Evolutionary conservation across 176 grass and related monocot species (phyloP), one percentile per base, ranked within the genome.

Genomic region (Oryza nivara): DNA sequence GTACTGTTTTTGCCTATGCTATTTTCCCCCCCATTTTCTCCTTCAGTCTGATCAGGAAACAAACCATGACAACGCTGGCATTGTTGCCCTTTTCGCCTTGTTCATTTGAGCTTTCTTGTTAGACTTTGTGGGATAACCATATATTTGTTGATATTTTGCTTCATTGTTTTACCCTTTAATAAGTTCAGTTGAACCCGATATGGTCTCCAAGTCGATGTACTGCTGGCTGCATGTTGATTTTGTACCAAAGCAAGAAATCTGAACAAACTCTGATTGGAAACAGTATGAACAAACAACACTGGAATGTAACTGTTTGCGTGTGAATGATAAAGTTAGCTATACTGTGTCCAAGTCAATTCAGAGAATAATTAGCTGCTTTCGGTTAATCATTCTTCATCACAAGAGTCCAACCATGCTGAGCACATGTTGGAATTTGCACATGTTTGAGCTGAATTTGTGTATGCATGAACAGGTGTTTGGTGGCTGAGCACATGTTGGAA

Each of bases 141-240:
- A 3, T 26, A 11, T 76, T 14, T 68, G 54, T 32, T 32, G 72
- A 75, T 76, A 54, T 68, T 40, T 68, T 44, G 30, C 73, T 84
- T 38, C 72, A 41, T 76, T 43, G 45, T 70, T 35, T 76, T 32
- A 32, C 30, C 30, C 30, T 32, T 32, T 0, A 32, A 32, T 32
- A 32, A 32, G 30, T 32, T 32, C 0, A 32, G 30, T 52, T 19
- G 80, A 60, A 82, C 13, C 15, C 26, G 28, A 10, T 52, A 51
- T 34, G 60, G 2, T 32, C 14, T 10, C 14, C 3, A 38, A 58
- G 19, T 9, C 2, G 11, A 25, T 13, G 4, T 38, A 16, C 17
- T 71, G 19, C 47, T 75, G 48, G 10, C 38, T 67, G 23, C 16
- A 43, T 80, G 7, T 68, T 6, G 23, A 48, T 9, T 5, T 32